Evolutionary conservation across 257 asterid species (phyloP), one percentile per base, ranked within the genome.

Genomic region (Avicennia marina): DNA sequence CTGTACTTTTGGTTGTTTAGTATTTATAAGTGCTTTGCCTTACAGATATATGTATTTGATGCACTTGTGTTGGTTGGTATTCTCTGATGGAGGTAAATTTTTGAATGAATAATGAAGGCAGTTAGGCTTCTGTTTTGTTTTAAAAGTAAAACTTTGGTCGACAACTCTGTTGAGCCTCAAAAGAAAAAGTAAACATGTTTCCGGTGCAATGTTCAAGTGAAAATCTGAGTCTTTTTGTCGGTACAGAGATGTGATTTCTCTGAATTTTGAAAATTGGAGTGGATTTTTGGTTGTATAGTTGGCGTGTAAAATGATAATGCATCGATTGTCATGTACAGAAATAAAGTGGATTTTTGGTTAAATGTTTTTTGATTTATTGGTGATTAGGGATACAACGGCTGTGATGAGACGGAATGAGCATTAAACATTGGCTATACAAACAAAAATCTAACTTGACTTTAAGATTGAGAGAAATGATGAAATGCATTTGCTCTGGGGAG

Each of bases 401-500:
- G 81, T 74, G 66, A 81, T 75, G 94, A 74, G 78, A 70, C 56
- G 85, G 77, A 75, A 89, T 89, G 97, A 83, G 68, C 78, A 70
- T 86, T 80, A 90, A 78, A 64, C 66, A 78, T 40, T 90, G 97
- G 97, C 49, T 86, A 54, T 42, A 72, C 76, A 82, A 63, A 63
- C 78, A 65, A 75, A 86, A 80, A 73, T 42, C 58, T 45, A 63
- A 49, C 31, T 58, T 81, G 60, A 70, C 67, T 46, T 72, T 31
- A 51, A 81, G 68, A 64, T 56, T 82, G 77, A 61, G 59, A 56
- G 81, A 82, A 87, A 87, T 90, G 98, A 84, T 87, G 96, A 90
- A 90, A 67, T 87, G 98, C 77, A 90, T 90, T 61, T 87, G 95
- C 84, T 90, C 98, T 2, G 95, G 94, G 31, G 96, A 90, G 72